Conservation (phyloP, 495 filamentous ascomycete species). For the Mytilinidion resinicola region DNA sequence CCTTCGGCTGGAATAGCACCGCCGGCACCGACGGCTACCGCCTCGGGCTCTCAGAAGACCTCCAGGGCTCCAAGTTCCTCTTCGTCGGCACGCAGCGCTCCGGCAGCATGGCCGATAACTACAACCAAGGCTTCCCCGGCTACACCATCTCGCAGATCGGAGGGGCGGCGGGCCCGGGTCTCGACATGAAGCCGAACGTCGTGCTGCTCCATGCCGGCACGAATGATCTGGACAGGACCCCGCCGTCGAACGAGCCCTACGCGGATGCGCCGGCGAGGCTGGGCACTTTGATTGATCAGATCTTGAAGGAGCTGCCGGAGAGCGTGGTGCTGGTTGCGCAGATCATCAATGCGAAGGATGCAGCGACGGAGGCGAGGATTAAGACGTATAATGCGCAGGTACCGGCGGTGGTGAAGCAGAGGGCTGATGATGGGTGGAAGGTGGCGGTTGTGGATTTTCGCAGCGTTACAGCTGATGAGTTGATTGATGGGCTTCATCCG, state of each 20-base stretch:
- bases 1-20: slow-evolving; percentile 4
- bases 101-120: slow-evolving; percentile 15
- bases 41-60: neutral
- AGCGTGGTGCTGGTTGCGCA: slow-evolving; percentile 12
- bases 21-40: slow-evolving; percentile 18
- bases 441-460: slow-evolving; percentile 11
- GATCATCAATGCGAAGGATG: slow-evolving; percentile 10
- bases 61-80: slow-evolving; percentile 1
- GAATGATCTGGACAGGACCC: slow-evolving; percentile 5
- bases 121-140: slow-evolving; percentile 14
- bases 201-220: slow-evolving; percentile 17
- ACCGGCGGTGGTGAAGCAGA: slow-evolving; percentile 5
- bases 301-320: slow-evolving; percentile 3
- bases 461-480: slow-evolving; percentile 2
- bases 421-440: slow-evolving; percentile 5
- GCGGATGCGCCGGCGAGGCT: slow-evolving; percentile 1
- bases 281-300: slow-evolving; percentile 5
- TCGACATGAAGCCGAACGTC: slow-evolving; percentile 11
- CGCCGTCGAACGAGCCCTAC: slow-evolving; percentile 3
- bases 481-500: slow-evolving; percentile 18
- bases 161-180: neutral
- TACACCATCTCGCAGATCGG: slow-evolving; percentile 12
- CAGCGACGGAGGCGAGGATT: slow-evolving; percentile 3
- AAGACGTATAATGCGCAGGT: slow-evolving; percentile 11
- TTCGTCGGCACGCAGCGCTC: slow-evolving; percentile 17